Conservation (phyloP, 495 filamentous ascomycete species). For the Penicillium atrosanguineum region DNA sequence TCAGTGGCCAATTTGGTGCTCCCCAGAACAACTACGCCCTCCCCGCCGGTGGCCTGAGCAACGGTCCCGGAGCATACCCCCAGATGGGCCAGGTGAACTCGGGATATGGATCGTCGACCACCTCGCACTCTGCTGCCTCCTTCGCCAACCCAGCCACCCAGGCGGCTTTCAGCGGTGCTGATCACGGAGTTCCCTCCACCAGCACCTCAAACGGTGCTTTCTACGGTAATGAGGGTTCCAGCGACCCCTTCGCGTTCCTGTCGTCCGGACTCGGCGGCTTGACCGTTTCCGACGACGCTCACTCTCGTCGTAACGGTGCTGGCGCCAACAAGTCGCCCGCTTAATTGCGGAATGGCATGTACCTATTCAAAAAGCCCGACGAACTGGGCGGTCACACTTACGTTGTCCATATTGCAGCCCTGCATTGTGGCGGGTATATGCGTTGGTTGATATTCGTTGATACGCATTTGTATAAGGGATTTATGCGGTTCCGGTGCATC, state of each 20-base stretch:
- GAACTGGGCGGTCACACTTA: constrained; percentile 27
- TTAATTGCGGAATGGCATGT: constrained; percentile 27
- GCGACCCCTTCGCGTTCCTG: constrained; percentile 88
- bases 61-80: constrained; percentile 74
- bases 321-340: constrained; percentile 50
- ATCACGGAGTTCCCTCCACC: constrained; percentile 59
- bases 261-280: constrained; percentile 76
- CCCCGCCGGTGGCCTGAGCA: constrained; percentile 78
- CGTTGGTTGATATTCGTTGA: constrained; percentile 60
- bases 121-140: constrained; percentile 77
- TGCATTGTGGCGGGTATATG: constrained; percentile 51
- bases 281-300: constrained; percentile 73
- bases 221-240: constrained; percentile 59
- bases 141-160: constrained; percentile 93
- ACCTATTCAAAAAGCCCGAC: constrained; percentile 21
- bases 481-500: constrained; percentile 50
- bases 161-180: constrained; percentile 84
- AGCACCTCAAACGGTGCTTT: constrained; percentile 55
- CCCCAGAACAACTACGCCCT: constrained; percentile 88
- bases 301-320: constrained; percentile 73
- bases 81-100: constrained; percentile 73
- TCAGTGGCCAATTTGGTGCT: constrained; percentile 81
- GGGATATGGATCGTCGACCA: constrained; percentile 58
- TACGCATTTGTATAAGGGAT: constrained; percentile 53
- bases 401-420: constrained; percentile 43